Evolutionary conservation across 306 rosid genomes (phyloP).

Genomic region (Ochetophila trinervis): DNA sequence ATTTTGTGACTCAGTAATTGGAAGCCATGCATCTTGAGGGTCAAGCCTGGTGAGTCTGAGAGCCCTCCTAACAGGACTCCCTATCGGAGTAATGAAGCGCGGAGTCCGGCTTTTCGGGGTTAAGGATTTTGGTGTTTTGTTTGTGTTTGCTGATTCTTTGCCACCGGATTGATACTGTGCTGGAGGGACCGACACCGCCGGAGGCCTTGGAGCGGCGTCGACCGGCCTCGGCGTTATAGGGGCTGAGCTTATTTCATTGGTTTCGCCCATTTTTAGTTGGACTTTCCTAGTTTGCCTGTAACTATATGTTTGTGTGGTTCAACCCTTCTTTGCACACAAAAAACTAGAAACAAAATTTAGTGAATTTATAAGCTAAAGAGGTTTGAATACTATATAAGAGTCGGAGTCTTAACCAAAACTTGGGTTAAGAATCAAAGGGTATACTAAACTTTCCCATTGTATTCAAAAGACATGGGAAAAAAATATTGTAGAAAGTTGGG

Average conservation of each 20-base stretch:
- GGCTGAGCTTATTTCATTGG: background rate
- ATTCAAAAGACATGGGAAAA: background rate
- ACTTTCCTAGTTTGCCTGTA: no score
- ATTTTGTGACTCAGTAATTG: constrained; percentile 55
- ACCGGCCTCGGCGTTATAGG: background rate
- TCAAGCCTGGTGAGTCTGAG: constrained; percentile 30
- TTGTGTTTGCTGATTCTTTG: background rate
- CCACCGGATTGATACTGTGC: background rate
- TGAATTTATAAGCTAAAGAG: background rate
- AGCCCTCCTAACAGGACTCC: constrained; percentile 33
- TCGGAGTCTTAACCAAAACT: background rate
- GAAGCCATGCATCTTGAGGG: constrained; percentile 59
- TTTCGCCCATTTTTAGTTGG: background rate
- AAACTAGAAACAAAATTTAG: background rate
- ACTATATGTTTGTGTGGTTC: background rate
- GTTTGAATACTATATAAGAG: background rate
- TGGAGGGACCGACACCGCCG: constrained; percentile 1
- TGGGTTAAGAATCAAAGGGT: background rate
- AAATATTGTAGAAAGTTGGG: no score
- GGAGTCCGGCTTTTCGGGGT: constrained; percentile 29
- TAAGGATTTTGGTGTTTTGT: constrained; percentile 19
- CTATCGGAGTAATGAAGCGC: constrained; percentile 33
- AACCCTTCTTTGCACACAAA: background rate
- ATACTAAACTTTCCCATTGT: background rate
- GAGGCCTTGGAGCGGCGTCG: background rate